Conservation (phyloP, 2,329 filamentous ascomycete genomes). For the Phialophora chinensis region DNA sequence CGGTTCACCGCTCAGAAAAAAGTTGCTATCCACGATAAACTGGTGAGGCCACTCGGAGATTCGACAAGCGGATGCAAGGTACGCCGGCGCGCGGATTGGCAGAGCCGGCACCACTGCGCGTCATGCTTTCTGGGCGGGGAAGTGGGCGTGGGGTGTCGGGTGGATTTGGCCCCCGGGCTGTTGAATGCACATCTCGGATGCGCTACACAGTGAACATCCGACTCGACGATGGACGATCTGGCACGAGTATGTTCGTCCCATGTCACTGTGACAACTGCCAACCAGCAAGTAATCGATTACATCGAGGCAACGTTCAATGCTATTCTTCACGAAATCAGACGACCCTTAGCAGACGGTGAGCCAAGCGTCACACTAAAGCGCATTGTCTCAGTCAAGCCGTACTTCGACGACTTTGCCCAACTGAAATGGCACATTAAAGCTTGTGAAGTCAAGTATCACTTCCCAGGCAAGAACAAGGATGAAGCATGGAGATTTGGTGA, state of each 20-base stretch:
- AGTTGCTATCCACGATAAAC: slow-evolving; percentile 1
- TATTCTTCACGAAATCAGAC: slow-evolving; percentile 32
- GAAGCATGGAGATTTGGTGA: slow-evolving; percentile 66
- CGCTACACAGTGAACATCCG: neutral
- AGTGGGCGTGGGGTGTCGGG: neutral
- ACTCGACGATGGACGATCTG: neutral
- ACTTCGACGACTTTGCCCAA: slow-evolving; percentile 42
- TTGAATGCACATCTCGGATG: neutral
- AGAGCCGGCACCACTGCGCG: neutral
- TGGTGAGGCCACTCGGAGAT: slow-evolving; percentile 31
- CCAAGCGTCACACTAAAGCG: slow-evolving; percentile 40
- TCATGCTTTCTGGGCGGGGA: slow-evolving; percentile 9
- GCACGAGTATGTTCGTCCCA: neutral
- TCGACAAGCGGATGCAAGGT: slow-evolving; percentile 20
- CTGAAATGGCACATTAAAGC: slow-evolving; percentile 30
- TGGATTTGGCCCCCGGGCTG: neutral
- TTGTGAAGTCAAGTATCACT: slow-evolving; percentile 50
- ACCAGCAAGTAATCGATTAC: slow-evolving; percentile 33
- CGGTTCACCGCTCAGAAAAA: slow-evolving; percentile 1
- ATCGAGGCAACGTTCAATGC: slow-evolving; percentile 35
- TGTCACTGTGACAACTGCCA: slow-evolving; percentile 7
- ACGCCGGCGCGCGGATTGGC: neutral
- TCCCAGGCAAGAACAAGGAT: slow-evolving; percentile 60
- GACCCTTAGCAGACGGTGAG: slow-evolving; percentile 38
- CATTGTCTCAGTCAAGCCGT: slow-evolving; percentile 42